Base-by-base conservation (phyloP, 2,329 filamentous ascomycete species). In the Plenodomus biglobosus region DNA sequence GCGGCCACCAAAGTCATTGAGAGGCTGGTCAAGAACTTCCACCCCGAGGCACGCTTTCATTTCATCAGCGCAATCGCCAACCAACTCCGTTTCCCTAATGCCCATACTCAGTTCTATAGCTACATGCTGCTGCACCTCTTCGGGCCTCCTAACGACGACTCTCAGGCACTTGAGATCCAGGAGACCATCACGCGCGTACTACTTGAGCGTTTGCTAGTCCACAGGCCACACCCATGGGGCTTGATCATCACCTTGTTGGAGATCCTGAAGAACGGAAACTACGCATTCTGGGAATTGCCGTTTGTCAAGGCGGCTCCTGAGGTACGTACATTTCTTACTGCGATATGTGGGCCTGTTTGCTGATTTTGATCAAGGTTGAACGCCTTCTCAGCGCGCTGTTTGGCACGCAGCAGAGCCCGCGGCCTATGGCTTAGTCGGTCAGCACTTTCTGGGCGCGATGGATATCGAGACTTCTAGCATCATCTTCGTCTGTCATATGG, bases 141-240 rank as follows among this genome's bases (percentile, higher is more conserved):
- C 71, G 89, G 72, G 16, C 64, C 70, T 35, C 70, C 71, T 17
- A 65, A 68, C 15, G 61, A 84, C 55, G 88, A 94, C 39, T 75
- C 77, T 74, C 68, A 76, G 48, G 85, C 87, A 59, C 84, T 87
- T 15, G 88, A 94, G 65, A 85, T 96, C 40, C 88, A 92, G 30
- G 88, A 97, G 75, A 90, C 95, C 70, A 92, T 99, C 49, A 90
- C 90, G 43, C 85, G 92, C 39, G 85, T 96, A 19, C 77, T 99
- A 38, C 79, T 96, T 32, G 94, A 99, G 78, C 85, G 94, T 40
- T 78, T 96, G 39, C 83, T 95, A 50, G 88, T 90, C 18, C 90
- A 90, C 70, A 90, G 92, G 75, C 92, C 92, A 43, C 92, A 97
- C 70, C 92, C 95, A 16, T 97, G 92, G 92, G 95, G 95, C 11